Percentiles rank a stretch among this genome's conserved stretches.
Conservation (phyloP, 176 grass and related monocot species). For the Pontederia crassipes region DNA sequence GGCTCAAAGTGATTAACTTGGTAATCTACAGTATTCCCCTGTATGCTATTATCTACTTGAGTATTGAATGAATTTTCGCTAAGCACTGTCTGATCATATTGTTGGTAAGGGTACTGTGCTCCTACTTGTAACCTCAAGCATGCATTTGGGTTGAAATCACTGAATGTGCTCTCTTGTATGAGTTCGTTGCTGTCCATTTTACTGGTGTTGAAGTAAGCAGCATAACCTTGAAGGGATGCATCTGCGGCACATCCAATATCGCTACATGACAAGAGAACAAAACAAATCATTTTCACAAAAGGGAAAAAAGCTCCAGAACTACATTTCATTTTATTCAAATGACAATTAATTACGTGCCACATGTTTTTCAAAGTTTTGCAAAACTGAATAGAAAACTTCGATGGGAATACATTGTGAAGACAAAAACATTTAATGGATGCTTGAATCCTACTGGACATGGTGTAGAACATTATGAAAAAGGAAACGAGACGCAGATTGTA, state of each 20-base stretch:
- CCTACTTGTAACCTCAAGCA: constrained; percentile 39
- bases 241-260: constrained; percentile 48
- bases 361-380: no score
- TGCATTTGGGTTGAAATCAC: constrained; percentile 32
- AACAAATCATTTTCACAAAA: constrained; percentile 2
- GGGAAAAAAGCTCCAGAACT: not conserved
- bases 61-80: constrained; percentile 37
- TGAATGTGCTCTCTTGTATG: constrained; percentile 12
- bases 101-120: constrained; percentile 33
- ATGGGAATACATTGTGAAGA: no score
- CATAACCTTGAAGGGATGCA: constrained; percentile 41
- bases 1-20: constrained; percentile 33
- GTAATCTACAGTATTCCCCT: constrained; percentile 14
- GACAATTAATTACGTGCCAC: no score
- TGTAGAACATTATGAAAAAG: no score
- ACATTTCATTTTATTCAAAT: not conserved
- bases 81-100: constrained; percentile 28
- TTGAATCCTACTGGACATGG: no score
- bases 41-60: constrained; percentile 28
- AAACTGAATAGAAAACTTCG: no score
- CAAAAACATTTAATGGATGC: no score
- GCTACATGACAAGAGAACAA: constrained; percentile 20
- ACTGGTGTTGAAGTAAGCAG: constrained; percentile 38
- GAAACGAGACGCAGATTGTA: no score
- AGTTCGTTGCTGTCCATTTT: constrained; percentile 16